phyloP scores from a whole-genome alignment of 148 eudicot genomes.

The Amaranthus cruentus region DNA sequence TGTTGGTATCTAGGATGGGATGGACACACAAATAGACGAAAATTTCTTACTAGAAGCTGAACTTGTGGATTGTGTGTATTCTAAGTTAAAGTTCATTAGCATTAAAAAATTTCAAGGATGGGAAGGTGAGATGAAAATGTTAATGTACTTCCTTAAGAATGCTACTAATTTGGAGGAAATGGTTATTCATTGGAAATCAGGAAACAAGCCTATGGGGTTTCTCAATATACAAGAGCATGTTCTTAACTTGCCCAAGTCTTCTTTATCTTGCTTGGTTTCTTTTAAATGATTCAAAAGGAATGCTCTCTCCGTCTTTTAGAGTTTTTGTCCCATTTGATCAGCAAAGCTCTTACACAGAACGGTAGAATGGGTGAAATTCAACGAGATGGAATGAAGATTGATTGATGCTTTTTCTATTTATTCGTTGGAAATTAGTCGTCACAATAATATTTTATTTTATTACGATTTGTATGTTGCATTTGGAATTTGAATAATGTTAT shows the following conservation, averaged over 20 bases:
- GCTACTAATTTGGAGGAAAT: conserved; percentile 5
- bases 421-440: background rate
- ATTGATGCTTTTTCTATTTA: background rate
- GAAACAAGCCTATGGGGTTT: too few relatives aligned
- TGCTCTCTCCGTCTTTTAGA: too few relatives aligned
- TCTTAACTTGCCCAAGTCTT: background rate
- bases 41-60: background rate
- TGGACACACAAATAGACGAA: background rate
- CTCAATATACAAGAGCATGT: background rate
- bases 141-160: background rate
- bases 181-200: background rate
- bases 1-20: background rate
- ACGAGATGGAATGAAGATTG: too few relatives aligned
- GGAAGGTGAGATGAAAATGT: background rate
- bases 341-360: too few relatives aligned
- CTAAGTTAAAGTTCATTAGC: background rate
- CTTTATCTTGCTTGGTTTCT: conserved; percentile 2
- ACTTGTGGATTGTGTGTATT: background rate
- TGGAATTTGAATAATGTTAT: too few relatives aligned
- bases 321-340: too few relatives aligned
- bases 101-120: background rate
- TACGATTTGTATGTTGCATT: too few relatives aligned
- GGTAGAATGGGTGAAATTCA: too few relatives aligned
- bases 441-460: too few relatives aligned
- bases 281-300: background rate